A percentile compares a stretch with the other conserved stretches of the same genome.
phyloP scores from a whole-genome alignment of 2,329 filamentous ascomycete genomes.

The Colletotrichum scovillei region DNA sequence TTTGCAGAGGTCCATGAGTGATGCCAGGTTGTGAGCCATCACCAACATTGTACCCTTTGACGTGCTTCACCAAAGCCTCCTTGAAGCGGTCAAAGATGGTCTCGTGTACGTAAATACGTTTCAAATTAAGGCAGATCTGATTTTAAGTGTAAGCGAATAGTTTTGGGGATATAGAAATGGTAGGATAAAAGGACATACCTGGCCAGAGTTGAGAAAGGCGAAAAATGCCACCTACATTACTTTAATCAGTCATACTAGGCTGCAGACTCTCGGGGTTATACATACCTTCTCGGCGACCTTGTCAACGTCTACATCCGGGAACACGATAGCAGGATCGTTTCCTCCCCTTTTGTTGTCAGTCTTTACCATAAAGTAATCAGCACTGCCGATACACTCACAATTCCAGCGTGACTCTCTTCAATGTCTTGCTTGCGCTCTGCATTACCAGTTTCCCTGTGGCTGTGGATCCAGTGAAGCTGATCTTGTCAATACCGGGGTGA shows the following conservation, averaged over 20 bases:
- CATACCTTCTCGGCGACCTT: conserved; percentile 46
- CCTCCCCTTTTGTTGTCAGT: conserved; percentile 52
- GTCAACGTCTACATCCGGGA: conserved; percentile 65
- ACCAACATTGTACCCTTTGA: conserved; percentile 51
- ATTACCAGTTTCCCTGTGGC: conserved; percentile 71
- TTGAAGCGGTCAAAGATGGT: conserved; percentile 20
- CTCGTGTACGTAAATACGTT: conserved; percentile 41
- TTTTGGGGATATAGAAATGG: neutral
- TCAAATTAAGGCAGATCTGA: conserved; percentile 23
- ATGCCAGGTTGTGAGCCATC: conserved; percentile 48
- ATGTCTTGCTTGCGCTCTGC: conserved; percentile 62
- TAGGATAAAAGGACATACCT: neutral
- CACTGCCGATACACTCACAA: conserved; percentile 43
- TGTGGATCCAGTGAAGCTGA: conserved; percentile 72
- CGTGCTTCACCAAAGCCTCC: conserved; percentile 38
- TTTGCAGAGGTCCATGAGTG: conserved; percentile 68
- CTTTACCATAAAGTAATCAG: no score
- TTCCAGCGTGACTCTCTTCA: conserved; percentile 72
- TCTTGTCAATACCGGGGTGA: conserved; percentile 71
- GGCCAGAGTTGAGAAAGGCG: conserved; percentile 12
- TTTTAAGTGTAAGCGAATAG: no score
- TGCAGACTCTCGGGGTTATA: no score
- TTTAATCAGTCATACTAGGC: neutral
- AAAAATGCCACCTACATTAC: conserved; percentile 9
- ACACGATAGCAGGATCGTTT: conserved; percentile 69